Conservation (phyloP, 2,329 filamentous ascomycete genomes). For the Penicillium sp. region DNA sequence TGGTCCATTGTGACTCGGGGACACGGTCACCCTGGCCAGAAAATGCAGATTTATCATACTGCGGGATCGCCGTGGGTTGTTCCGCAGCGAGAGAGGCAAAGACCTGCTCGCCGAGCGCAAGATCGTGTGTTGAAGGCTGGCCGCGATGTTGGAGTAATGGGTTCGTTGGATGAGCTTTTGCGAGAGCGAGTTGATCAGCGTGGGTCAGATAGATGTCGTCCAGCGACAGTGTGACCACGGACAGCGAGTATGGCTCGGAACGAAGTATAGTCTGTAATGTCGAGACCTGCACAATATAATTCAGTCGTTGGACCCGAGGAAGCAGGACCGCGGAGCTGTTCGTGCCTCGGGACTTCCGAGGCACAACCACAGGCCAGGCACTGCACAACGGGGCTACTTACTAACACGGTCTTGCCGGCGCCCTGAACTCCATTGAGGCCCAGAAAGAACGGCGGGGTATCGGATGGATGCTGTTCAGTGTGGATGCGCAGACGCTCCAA, state of each 20-base stretch:
- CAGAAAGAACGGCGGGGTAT: conserved; percentile 65
- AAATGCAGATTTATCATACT: conserved; percentile 78
- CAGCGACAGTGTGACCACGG: conserved; percentile 69
- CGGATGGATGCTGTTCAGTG: conserved; percentile 35
- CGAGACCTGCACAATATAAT: conserved; percentile 43
- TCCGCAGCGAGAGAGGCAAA: conserved; percentile 54
- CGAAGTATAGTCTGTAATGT: conserved; percentile 59
- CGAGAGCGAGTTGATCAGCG: conserved; percentile 59
- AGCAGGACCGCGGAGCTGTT: conserved; percentile 1
- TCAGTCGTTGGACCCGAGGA: conserved; percentile 4
- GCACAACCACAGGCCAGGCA: background rate
- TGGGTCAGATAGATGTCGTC: conserved; percentile 86
- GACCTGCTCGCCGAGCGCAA: conserved; percentile 57
- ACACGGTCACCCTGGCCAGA: conserved; percentile 69
- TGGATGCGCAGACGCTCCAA: conserved; percentile 54
- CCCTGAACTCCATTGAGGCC: conserved; percentile 90
- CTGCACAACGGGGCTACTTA: conserved; percentile 28
- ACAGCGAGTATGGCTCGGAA: conserved; percentile 51
- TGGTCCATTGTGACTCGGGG: conserved; percentile 56
- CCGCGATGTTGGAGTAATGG: conserved; percentile 73
- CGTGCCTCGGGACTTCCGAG: conserved; percentile 1
- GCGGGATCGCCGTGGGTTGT: conserved; percentile 57
- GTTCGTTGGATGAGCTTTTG: conserved; percentile 61
- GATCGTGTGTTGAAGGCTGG: conserved; percentile 77
- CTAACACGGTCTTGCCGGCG: conserved; percentile 85